Conservation (phyloP, 1,139 yeast species). For the Saccharomyces uvarum region DNA sequence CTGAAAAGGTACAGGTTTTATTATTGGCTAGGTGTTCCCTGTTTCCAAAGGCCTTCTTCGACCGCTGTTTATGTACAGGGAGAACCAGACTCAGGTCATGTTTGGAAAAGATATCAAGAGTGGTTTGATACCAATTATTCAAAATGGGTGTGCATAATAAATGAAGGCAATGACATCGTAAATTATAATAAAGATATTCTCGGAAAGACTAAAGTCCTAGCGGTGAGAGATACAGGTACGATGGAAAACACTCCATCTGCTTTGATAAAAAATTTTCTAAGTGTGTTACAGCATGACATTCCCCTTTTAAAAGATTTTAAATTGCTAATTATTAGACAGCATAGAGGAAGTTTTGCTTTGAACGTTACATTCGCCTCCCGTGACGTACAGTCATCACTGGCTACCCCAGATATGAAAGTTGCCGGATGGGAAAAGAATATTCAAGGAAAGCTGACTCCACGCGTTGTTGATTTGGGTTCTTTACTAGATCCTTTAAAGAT, state of each 20-base stretch:
- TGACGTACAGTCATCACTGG: constrained; percentile 2
- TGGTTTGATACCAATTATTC: constrained; percentile 15
- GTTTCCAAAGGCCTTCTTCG: constrained; percentile 41
- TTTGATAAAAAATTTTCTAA: constrained; percentile 58
- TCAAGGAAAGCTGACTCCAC: constrained; percentile 69
- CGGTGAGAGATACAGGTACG: constrained; percentile 57
- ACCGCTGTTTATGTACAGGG: constrained; percentile 5
- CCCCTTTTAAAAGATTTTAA: constrained; percentile 36
- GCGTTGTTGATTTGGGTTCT: constrained; percentile 71
- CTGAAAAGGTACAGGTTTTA: constrained; percentile 78
- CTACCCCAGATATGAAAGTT: constrained; percentile 32
- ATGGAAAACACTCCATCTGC: constrained; percentile 46
- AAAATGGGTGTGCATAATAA: constrained; percentile 28
- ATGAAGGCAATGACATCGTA: constrained; percentile 16
- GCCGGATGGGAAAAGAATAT: constrained; percentile 88
- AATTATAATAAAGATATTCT: constrained; percentile 11
- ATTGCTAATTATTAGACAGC: constrained; percentile 36
- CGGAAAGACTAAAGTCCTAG: constrained; percentile 32
- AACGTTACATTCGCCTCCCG: constrained; percentile 9
- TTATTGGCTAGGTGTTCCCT: constrained; percentile 86
- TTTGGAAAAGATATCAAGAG: constrained; percentile 12
- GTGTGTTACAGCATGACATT: constrained; percentile 39
- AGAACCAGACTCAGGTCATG: constrained; percentile 7
- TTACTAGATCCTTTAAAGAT: constrained; percentile 71
- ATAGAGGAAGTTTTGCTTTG: constrained; percentile 26